Evolutionary conservation across 176 grass and related monocot genomes (phyloP).

Genomic region (Oryza coarctata): DNA sequence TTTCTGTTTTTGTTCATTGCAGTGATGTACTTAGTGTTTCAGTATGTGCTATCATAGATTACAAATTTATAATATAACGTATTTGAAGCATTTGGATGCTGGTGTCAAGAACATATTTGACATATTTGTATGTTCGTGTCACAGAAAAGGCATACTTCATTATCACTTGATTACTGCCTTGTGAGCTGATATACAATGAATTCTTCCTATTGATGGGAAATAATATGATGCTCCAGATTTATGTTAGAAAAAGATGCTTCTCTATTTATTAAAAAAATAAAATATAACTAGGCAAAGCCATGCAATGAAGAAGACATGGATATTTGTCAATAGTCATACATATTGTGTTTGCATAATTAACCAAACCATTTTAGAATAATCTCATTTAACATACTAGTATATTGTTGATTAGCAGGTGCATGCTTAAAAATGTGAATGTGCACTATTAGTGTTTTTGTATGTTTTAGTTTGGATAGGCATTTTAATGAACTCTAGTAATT

Average conservation of each 20-base stretch:
- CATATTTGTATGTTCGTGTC: background rate
- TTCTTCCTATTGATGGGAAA: background rate
- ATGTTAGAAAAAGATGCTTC: background rate
- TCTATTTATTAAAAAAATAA: background rate
- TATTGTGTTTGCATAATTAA: background rate
- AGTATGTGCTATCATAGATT: background rate
- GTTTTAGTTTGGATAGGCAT: background rate
- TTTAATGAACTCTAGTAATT: background rate
- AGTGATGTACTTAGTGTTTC: background rate
- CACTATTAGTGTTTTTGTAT: background rate
- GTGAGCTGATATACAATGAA: background rate
- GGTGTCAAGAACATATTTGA: background rate
- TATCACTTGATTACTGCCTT: background rate
- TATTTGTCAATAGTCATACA: background rate
- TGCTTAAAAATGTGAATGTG: conserved; percentile 6
- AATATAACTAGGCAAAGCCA: background rate
- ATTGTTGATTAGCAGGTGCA: conserved; percentile 23
- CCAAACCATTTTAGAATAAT: conserved; percentile 7
- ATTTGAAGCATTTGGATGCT: background rate
- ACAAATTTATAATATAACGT: background rate
- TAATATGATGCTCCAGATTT: background rate
- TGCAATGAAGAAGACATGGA: background rate
- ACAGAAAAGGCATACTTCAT: background rate
- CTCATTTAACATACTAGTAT: conserved; percentile 6
- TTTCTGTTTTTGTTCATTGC: background rate